Evolutionary conservation across 1,284 basidiomycete genomes (phyloP), one percentile per base, ranked within the genome.

Genomic region (Ustilago curta): DNA sequence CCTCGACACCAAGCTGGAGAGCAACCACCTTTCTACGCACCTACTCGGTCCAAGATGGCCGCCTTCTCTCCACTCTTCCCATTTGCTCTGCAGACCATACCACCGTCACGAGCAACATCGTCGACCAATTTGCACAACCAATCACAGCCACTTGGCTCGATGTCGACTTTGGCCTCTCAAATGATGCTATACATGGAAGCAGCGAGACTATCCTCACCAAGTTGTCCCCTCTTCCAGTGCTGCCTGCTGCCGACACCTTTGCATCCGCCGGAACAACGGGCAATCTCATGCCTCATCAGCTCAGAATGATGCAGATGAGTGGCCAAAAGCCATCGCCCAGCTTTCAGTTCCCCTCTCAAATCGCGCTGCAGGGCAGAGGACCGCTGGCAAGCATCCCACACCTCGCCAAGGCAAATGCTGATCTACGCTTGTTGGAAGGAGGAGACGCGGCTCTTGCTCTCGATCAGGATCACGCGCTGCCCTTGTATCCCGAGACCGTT

Each of bases 221-320:
- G 44, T 42, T 67, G 3, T 21, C 54, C 16, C 64, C 63, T 11
- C 60, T 75, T 8, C 63, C 72, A 2, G 47, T 19, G 14, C 59
- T 75, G 14, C 68, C 67, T 11, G 14, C 57, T 11, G 68, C 59
- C 14, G 68, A 75, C 19, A 62, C 59, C 14, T 75, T 70, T 53
- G 64, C 64, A 31, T 56, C 55, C 11, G 57, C 58, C 0, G 52
- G 59, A 8, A 52, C 57, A 4, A 23, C 56, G 0, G 61, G 45
- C 45, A 75, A 61, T 25, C 64, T 75, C 39, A 75, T 75, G 72
- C 72, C 72, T 0, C 72, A 75, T 29, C 72, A 75, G 60, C 59
- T 75, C 9, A 50, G 72, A 14, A 70, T 75, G 72, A 70, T 70
- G 72, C 72, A 71, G 55, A 75, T 75, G 72, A 68, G 62, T 48